Base-by-base conservation (phyloP, 805 yeast species). In the Candida stauntonica region DNA sequence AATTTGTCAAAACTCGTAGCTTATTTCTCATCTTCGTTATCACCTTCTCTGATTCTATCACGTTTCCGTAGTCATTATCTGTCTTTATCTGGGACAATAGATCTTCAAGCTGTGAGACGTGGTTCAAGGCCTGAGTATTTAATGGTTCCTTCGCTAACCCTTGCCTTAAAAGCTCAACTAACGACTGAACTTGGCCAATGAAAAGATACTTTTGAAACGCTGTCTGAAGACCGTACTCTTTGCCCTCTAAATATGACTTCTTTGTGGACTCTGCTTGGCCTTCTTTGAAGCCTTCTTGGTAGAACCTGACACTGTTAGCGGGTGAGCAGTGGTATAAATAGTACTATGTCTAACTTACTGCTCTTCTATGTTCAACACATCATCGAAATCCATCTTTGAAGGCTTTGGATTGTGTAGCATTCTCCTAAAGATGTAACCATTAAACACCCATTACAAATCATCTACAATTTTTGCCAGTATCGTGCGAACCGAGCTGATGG, bases 171-270 rank as follows among this genome's bases (percentile, higher is more conserved):
- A 61, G 54, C 13, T 61, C 59, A 16, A 73, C 55, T 29, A 80
- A 51, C 14, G 83, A 79, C 39, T 68, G 56, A 28, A 82, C 67
- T 39, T 84, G 79, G 0, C 97, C 97, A 1, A 88, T 55, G 0
- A 85, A 55, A 2, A 86, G 48, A 50, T 75, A 81, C 42, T 85
- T 62, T 58, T 83, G 93, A 51, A 77, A 82, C 0, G 86, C 87
- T 0, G 84, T 79, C 54, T 83, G 93, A 30, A 79, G 69, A 0
- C 98, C 98, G 48, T 78, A 80, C 53, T 86, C 87, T 53, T 81
- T 82, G 1, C 96, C 97, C 55, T 88, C 96, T 2, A 67, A 47
- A 36, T 62, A 68, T 33, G 87, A 88, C 30, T 77, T 73, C 33
- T 57, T 59, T 1, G 77, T 63, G 0, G 87, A 83, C 35, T 74